Conservation (phyloP, 495 filamentous ascomycete species). For the Hypomontagnella monticulosa region DNA sequence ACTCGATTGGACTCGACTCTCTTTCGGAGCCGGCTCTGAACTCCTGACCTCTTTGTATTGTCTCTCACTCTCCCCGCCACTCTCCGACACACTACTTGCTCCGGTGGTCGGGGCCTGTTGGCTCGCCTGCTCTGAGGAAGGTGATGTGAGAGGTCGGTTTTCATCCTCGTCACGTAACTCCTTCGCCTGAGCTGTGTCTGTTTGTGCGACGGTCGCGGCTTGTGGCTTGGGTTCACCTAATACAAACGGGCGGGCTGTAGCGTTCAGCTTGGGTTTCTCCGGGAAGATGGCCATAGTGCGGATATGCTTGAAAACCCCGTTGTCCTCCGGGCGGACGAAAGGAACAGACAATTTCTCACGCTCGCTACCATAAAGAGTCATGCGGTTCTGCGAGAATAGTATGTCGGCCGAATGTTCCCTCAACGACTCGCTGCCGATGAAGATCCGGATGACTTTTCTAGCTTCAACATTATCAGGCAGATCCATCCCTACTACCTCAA, state of each 20-base stretch:
- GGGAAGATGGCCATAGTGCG: conserved; percentile 65
- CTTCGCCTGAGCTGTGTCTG: conserved; percentile 27
- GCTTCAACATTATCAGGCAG: conserved; percentile 53
- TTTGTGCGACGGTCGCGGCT: conserved; percentile 30
- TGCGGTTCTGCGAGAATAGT: conserved; percentile 86
- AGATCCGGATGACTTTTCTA: conserved; percentile 74
- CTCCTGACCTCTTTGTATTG: conserved; percentile 37
- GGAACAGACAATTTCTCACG: conserved; percentile 90
- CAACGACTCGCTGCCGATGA: conserved; percentile 87
- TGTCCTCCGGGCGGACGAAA: conserved; percentile 91
- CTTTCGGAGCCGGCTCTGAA: conserved; percentile 45
- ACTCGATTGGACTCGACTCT: conserved; percentile 37
- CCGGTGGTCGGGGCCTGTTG: conserved; percentile 46
- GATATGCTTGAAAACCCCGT: conserved; percentile 78
- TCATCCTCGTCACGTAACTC: conserved; percentile 32
- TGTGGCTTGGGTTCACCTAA: conserved; percentile 47
- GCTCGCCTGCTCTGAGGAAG: conserved; percentile 46
- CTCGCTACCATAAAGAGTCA: conserved; percentile 87
- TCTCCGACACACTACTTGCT: conserved; percentile 50
- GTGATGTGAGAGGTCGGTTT: conserved; percentile 32
- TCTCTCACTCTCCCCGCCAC: conserved; percentile 52
- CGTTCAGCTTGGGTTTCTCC: conserved; percentile 59
- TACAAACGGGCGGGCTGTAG: conserved; percentile 60
- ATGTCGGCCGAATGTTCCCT: conserved; percentile 90
- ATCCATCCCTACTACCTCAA: conserved; percentile 71